phyloP scores from a whole-genome alignment of 495 filamentous ascomycete genomes.

The Mycothermus thermophilus region DNA sequence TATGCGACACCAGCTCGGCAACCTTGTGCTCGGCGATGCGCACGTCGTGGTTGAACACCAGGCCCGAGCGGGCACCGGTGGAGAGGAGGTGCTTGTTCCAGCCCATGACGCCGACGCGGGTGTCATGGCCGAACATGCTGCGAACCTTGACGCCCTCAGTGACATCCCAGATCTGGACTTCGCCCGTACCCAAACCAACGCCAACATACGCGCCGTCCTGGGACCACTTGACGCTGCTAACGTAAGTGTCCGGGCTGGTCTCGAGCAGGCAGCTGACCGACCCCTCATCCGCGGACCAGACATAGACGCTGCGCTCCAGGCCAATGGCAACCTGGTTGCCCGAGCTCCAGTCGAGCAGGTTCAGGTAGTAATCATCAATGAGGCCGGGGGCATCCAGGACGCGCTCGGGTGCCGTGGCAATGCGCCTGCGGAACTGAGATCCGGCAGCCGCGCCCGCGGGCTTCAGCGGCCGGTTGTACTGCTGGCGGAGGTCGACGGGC shows the following conservation, averaged over 20 bases:
- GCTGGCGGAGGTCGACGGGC: slow-evolving; percentile 90
- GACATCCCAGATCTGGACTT: slow-evolving; percentile 99
- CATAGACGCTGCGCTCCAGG: slow-evolving; percentile 89
- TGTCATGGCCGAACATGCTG: slow-evolving; percentile 95
- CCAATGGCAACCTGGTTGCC: slow-evolving; percentile 97
- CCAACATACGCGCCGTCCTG: slow-evolving; percentile 92
- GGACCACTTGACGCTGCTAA: slow-evolving; percentile 98
- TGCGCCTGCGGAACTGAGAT: slow-evolving; percentile 80
- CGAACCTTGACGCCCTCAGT: slow-evolving; percentile 88
- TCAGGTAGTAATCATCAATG: slow-evolving; percentile 97
- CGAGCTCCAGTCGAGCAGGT: slow-evolving; percentile 94
- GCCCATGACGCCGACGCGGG: slow-evolving; percentile 92
- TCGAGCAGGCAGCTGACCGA: slow-evolving; percentile 77
- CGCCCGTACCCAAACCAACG: slow-evolving; percentile 85
- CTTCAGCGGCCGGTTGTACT: slow-evolving; percentile 95
- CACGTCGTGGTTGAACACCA: slow-evolving; percentile 99
- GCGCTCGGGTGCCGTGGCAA: slow-evolving; percentile 88
- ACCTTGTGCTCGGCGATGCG: slow-evolving; percentile 95
- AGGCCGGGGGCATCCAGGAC: slow-evolving; percentile 95
- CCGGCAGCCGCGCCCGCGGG: slow-evolving; percentile 49
- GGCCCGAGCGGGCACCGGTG: slow-evolving; percentile 81
- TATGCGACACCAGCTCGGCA: slow-evolving; percentile 90
- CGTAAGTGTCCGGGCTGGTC: slow-evolving; percentile 76
- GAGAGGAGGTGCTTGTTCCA: slow-evolving; percentile 98
- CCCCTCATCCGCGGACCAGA: slow-evolving; percentile 96